Conservation (phyloP, 1,139 yeast species). For the Torulaspora pretoriensis region DNA sequence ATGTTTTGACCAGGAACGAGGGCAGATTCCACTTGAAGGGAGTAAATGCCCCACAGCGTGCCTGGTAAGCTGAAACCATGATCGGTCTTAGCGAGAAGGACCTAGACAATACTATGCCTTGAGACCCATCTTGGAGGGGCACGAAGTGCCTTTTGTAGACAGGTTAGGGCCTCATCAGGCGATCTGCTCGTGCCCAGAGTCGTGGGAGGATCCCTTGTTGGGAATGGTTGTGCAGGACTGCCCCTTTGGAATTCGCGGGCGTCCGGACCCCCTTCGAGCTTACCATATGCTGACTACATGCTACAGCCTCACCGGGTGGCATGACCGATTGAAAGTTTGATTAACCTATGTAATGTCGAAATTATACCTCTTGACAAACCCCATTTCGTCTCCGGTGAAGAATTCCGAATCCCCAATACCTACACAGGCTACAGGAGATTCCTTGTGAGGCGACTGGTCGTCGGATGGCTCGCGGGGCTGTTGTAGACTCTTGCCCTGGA, state of each 20-base stretch:
- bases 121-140: neutral
- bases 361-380: constrained; percentile 75
- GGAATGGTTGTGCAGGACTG: neutral
- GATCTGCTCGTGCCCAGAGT: neutral
- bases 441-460: constrained; percentile 12
- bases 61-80: neutral
- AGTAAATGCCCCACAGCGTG: neutral
- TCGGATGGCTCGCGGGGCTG: constrained; percentile 5
- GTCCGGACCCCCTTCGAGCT: neutral
- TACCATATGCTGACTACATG: neutral
- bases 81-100: neutral
- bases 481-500: constrained; percentile 49
- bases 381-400: constrained; percentile 87
- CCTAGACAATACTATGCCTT: neutral
- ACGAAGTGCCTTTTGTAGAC: neutral
- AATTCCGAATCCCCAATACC: constrained; percentile 84
- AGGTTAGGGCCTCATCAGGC: neutral
- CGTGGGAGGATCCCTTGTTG: neutral
- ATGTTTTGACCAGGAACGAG: neutral
- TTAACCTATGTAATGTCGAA: constrained; percentile 46
- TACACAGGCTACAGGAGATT: constrained; percentile 76
- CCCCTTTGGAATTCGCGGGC: neutral
- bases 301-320: neutral
- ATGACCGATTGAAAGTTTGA: too few species aligned
- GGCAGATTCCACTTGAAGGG: neutral